Percentiles rank a stretch among this genome's conserved stretches.
Evolutionary conservation across 1,139 yeast genomes (phyloP).

Genomic region (Suhomyces panamericanus): DNA sequence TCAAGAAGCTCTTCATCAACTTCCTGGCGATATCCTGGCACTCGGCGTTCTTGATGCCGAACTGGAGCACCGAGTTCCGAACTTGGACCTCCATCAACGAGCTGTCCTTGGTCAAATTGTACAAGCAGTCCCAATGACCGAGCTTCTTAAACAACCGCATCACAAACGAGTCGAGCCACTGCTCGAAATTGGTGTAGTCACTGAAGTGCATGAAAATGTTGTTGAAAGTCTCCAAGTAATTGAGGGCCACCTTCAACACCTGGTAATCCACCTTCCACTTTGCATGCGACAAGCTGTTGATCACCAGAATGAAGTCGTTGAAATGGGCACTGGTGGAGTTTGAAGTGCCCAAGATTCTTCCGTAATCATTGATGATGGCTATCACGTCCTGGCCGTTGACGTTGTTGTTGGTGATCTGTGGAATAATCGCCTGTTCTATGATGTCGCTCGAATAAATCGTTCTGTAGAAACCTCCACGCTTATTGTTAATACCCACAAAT

Average conservation of each 20-base stretch:
- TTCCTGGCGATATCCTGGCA: conserved; percentile 35
- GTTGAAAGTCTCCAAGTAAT: conserved; percentile 35
- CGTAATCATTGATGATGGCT: conserved; percentile 39
- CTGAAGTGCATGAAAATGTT: conserved; percentile 30
- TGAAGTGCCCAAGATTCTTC: conserved; percentile 30
- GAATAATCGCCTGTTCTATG: conserved; percentile 23
- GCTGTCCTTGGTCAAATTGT: conserved; percentile 14
- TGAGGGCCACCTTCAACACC: conserved; percentile 33
- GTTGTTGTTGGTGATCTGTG: conserved; percentile 23
- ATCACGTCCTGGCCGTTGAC: conserved; percentile 32
- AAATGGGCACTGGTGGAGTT: conserved; percentile 25
- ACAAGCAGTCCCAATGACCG: conserved; percentile 26
- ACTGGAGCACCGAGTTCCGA: conserved; percentile 41
- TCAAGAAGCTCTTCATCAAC: conserved; percentile 43
- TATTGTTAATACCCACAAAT: conserved; percentile 40
- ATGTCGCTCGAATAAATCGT: conserved; percentile 26
- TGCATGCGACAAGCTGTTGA: conserved; percentile 25
- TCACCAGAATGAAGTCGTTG: conserved; percentile 28
- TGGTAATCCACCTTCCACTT: conserved; percentile 25
- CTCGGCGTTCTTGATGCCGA: conserved; percentile 31
- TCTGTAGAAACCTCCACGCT: conserved; percentile 49
- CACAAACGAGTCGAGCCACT: conserved; percentile 24
- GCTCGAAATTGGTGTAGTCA: conserved; percentile 23
- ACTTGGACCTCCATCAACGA: conserved; percentile 36
- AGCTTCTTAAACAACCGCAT: conserved; percentile 24